Conservation (phyloP, 2,329 filamentous ascomycete species). For the Diaporthe velutina region DNA sequence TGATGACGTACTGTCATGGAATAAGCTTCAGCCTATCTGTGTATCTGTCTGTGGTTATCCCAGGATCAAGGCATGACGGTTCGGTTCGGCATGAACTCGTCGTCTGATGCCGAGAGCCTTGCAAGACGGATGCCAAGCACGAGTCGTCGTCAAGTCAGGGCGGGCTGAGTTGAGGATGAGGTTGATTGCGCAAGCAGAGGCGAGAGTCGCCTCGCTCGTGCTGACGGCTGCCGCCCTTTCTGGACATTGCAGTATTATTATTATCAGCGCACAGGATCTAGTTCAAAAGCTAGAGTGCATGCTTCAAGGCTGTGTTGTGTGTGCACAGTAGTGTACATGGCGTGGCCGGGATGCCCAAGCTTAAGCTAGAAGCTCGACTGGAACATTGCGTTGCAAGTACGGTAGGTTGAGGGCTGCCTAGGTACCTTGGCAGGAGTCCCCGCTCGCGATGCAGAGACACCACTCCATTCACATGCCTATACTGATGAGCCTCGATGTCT, state of each 20-base stretch:
- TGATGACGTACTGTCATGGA: constrained; percentile 8
- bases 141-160: constrained; percentile 1
- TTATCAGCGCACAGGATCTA: background rate
- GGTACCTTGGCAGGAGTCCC: background rate
- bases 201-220: constrained; percentile 19
- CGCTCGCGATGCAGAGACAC: background rate
- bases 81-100: constrained; percentile 22
- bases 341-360: constrained; percentile 16
- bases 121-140: constrained; percentile 33
- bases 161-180: constrained; percentile 18
- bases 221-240: constrained; percentile 1
- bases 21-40: constrained; percentile 27
- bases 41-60: background rate
- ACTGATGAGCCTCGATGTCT: background rate
- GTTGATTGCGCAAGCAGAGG: constrained; percentile 40
- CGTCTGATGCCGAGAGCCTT: constrained; percentile 7
- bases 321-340: background rate
- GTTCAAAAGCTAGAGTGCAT: background rate
- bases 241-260: background rate
- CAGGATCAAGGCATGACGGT: constrained; percentile 10
- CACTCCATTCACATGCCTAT: background rate
- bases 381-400: background rate
- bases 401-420: background rate
- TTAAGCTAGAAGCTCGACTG: background rate
- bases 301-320: constrained; percentile 16